These are phyloP conservation scores for Auricularia cornea DNA, from an alignment of 768 basidiomycete genomes.

Conservation along the genomic window DNA sequence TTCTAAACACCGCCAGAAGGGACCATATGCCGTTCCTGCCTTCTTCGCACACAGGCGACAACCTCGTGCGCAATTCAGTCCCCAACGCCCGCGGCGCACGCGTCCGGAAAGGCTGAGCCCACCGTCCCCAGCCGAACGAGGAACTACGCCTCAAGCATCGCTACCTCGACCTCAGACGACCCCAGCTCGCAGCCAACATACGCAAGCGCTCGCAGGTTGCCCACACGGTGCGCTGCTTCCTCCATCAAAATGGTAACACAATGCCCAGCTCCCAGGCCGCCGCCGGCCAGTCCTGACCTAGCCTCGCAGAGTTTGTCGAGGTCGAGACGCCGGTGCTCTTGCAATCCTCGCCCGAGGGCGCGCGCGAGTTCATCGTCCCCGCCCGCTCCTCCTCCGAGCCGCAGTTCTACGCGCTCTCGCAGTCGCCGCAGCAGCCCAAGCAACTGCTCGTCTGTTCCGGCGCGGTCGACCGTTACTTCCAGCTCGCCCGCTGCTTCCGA, in stretches of 20 bases:
- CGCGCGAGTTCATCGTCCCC: conserved; percentile 88
- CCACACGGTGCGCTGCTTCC: conserved; percentile 59
- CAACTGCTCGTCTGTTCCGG: conserved; percentile 89
- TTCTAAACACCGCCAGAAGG: conserved; percentile 66
- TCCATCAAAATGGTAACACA: conserved; percentile 60
- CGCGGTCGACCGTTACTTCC: conserved; percentile 82
- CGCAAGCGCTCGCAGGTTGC: conserved; percentile 78
- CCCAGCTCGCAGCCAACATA: conserved; percentile 66
- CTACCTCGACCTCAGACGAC: conserved; percentile 80
- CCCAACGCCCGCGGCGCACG: neutral
- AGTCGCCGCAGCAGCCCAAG: conserved; percentile 95
- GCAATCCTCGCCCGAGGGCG: conserved; percentile 89
- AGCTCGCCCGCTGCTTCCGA: conserved; percentile 89
- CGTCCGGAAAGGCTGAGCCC: neutral
- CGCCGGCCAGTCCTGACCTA: neutral
- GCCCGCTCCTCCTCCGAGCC: conserved; percentile 40
- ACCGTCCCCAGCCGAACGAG: conserved; percentile 59
- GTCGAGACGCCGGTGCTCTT: conserved; percentile 90
- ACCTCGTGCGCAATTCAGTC: conserved; percentile 46
- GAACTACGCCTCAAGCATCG: conserved; percentile 79
- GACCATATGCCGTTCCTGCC: conserved; percentile 75
- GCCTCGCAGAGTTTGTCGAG: conserved; percentile 68
- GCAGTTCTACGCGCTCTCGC: conserved; percentile 78
- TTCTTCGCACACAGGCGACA: conserved; percentile 45
- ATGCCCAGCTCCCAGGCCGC: neutral